A percentile compares a stretch with the other conserved stretches of the same genome.
These are phyloP conservation scores for Botrytis cinerea DNA, from an alignment of 2,329 filamentous ascomycete genomes.

Conservation along the genomic window DNA sequence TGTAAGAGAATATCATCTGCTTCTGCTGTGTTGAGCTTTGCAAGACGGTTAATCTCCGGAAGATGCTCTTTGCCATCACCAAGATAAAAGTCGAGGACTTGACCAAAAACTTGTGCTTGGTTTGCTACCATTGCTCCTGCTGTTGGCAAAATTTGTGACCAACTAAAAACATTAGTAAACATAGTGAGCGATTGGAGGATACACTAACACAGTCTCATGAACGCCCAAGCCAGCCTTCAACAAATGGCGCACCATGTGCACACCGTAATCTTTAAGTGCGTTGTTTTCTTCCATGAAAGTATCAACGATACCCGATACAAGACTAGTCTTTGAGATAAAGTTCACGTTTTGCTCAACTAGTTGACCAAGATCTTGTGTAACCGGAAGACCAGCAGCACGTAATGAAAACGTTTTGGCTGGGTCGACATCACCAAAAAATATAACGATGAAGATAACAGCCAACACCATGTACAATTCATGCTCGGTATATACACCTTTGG, in stretches of 20 bases:
- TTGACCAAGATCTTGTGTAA: slow-evolving; percentile 58
- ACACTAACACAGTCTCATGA: slow-evolving; percentile 48
- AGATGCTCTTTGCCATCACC: slow-evolving; percentile 57
- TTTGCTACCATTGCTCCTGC: slow-evolving; percentile 67
- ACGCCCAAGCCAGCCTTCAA: slow-evolving; percentile 61
- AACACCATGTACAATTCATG: slow-evolving; percentile 44
- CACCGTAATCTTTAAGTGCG: slow-evolving; percentile 54
- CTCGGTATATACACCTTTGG: slow-evolving; percentile 54
- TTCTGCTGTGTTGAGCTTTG: slow-evolving; percentile 54
- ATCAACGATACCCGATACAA: slow-evolving; percentile 25
- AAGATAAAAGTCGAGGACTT: slow-evolving; percentile 71
- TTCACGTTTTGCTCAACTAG: slow-evolving; percentile 67
- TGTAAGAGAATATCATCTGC: slow-evolving; percentile 64
- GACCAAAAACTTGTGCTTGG: slow-evolving; percentile 70
- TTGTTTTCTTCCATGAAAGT: slow-evolving; percentile 49
- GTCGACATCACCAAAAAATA: slow-evolving; percentile 66
- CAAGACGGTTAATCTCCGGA: slow-evolving; percentile 59
- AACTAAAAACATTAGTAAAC: slow-evolving; percentile 20
- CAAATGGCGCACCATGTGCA: slow-evolving; percentile 63
- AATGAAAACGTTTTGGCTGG: slow-evolving; percentile 62
- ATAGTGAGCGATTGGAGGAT: slow-evolving; percentile 56
- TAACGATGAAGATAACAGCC: slow-evolving; percentile 60
- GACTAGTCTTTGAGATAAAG: slow-evolving; percentile 34
- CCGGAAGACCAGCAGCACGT: slow-evolving; percentile 62
- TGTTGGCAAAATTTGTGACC: slow-evolving; percentile 66